Percentiles rank a stretch among this genome's conserved stretches.
These are phyloP conservation scores for Mortierella sp. DNA, from an alignment of 371 early-diverging fungal species.

Conservation along the genomic window DNA sequence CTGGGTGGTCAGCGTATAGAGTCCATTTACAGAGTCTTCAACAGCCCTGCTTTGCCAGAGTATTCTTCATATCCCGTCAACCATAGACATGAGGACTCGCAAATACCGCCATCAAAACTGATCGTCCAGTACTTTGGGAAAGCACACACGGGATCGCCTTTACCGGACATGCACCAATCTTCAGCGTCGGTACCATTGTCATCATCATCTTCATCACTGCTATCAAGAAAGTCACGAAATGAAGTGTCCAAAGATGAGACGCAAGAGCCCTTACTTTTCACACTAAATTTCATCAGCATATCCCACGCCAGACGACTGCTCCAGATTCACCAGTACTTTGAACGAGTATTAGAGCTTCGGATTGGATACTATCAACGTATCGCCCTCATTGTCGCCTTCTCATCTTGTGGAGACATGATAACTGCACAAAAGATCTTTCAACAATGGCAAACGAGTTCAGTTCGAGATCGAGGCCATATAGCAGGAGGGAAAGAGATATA, in stretches of 20 bases:
- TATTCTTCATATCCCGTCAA: not conserved
- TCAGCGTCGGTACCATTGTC: conserved; percentile 2
- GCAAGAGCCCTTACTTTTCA: not conserved
- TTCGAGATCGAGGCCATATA: not conserved
- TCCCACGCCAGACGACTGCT: conserved; percentile 43
- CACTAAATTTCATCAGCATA: conserved; percentile 13
- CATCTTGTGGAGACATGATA: conserved; percentile 35
- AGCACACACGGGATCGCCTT: not conserved
- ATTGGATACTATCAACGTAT: conserved; percentile 28
- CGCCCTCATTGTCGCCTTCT: conserved; percentile 40
- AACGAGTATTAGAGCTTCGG: conserved; percentile 24
- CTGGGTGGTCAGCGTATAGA: conserved; percentile 6
- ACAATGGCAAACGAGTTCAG: conserved; percentile 10
- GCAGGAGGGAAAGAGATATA: conserved; percentile 51
- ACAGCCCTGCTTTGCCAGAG: conserved; percentile 15
- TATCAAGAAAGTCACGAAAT: not conserved
- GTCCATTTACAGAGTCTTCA: conserved; percentile 38
- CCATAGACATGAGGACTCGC: not conserved
- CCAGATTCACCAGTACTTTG: conserved; percentile 52
- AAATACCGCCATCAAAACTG: not conserved
- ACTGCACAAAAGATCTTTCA: conserved; percentile 24
- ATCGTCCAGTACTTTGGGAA: not conserved
- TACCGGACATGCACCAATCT: not conserved
- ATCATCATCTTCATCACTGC: not conserved
- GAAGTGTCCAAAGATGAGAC: not conserved